Base-by-base conservation (phyloP, 306 rosid genomes). In the Potentilla sterilis region DNA sequence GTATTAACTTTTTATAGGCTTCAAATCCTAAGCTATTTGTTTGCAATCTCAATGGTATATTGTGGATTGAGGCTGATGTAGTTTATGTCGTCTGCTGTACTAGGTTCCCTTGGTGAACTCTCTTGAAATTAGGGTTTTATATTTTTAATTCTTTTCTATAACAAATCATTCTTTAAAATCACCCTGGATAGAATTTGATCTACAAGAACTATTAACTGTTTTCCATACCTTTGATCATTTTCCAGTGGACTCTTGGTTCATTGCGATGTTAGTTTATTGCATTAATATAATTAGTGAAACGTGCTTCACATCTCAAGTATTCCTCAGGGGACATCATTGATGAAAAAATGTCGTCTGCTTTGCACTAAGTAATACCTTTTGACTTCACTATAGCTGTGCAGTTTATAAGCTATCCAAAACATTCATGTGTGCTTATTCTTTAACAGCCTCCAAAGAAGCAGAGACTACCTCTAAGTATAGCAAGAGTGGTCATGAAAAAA, bases 401-500 rank as follows among this genome's bases (percentile, higher is more conserved):
- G 71, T 37, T 15, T 64, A 22, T 34, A 43, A 75, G 68, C 47
- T 22, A 19, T 16, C 51, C 43, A 49, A 67, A 57, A 62, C 47
- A 76, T 16, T 34, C 40, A 43, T 80, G 38, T 42, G 9, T 65
- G 55, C 35, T 67, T 78, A 11, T 61, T 52, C 46, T 34, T 81
- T 75, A 84, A 34, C 81, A 92, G 97, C 55, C 88, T 35, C 81
- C 55, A 62, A 92, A 90, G 90, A 82, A 81, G 71, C 92, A 87
- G 78, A 87, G 85, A 78, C 83, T 87, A 47, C 89, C 96, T 49
- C 83, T 88, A 40, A 87, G 92, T 79, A 90, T 92, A 61, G 96
- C 97, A 32, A 86, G 86, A 2, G 92, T 87, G 38, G 88, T 77
- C 82, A 87, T 90, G 92, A 92, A 92, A 80, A 90, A 90, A 57